A percentile compares a stretch with the other conserved stretches of the same genome.
Conservation (phyloP, 108 stramenopile species). For the Mayamaea pseudoterrestris region DNA sequence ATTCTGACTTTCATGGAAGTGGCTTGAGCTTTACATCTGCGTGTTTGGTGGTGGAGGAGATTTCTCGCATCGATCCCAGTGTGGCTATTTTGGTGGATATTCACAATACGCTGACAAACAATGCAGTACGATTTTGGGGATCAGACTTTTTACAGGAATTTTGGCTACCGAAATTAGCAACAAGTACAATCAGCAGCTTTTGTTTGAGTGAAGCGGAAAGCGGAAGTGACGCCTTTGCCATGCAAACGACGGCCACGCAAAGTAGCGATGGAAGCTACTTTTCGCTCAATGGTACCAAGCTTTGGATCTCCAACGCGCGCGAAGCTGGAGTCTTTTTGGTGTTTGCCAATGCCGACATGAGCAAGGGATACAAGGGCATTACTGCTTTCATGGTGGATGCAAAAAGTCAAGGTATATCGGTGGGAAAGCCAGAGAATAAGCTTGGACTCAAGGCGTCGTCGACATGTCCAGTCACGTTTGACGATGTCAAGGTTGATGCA, state of each 20-base stretch:
- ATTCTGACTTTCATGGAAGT: constrained; percentile 67
- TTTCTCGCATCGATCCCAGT: constrained; percentile 84
- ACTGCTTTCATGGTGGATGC: constrained; percentile 91
- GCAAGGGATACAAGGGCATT: constrained; percentile 86
- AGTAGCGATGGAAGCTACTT: constrained; percentile 67
- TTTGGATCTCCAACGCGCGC: constrained; percentile 89
- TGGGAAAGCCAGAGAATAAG: constrained; percentile 86
- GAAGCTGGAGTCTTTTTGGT: constrained; percentile 88
- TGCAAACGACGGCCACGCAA: constrained; percentile 66
- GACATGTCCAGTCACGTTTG: constrained; percentile 83
- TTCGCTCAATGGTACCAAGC: constrained; percentile 81
- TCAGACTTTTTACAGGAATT: constrained; percentile 47
- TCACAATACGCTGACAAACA: constrained; percentile 93
- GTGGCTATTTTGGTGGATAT: constrained; percentile 88
- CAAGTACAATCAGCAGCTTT: constrained; percentile 75
- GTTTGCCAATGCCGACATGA: constrained; percentile 82
- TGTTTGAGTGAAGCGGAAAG: constrained; percentile 82
- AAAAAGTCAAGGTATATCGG: constrained; percentile 56
- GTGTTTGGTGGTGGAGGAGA: constrained; percentile 87
- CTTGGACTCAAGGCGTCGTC: constrained; percentile 84
- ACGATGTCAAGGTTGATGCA: constrained; percentile 73
- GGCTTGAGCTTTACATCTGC: constrained; percentile 82
- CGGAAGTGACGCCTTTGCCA: constrained; percentile 90
- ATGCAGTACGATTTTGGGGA: constrained; percentile 90
- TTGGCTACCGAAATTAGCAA: constrained; percentile 82